Conservation (phyloP, 1,284 basidiomycete species). For the Lentinula novae-zelandiae region DNA sequence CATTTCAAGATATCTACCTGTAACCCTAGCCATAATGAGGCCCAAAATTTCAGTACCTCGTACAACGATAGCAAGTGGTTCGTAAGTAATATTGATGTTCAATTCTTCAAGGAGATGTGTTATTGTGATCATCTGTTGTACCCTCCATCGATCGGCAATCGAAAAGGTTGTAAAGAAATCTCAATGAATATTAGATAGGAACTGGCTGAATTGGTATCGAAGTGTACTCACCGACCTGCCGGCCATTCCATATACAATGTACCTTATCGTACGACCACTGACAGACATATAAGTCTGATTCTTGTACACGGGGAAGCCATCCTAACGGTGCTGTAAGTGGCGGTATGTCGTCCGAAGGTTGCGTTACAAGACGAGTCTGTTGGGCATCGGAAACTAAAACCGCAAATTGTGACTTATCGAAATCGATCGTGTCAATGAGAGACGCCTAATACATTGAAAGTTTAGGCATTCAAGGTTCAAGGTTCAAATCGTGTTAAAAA, state of each 20-base stretch:
- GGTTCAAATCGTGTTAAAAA: no score
- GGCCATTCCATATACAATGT: constrained; percentile 24
- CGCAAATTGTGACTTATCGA: background rate
- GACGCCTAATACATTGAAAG: background rate
- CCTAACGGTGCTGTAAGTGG: background rate
- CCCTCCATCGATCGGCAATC: constrained; percentile 20
- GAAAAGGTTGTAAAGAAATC: constrained; percentile 20
- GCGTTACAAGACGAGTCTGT: background rate
- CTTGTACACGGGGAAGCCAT: constrained; percentile 24
- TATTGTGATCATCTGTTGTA: constrained; percentile 33
- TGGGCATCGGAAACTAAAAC: background rate
- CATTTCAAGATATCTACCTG: constrained; percentile 33
- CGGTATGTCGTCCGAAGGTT: background rate
- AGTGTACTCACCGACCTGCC: constrained; percentile 28
- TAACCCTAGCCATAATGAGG: constrained; percentile 38
- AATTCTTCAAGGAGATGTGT: constrained; percentile 30
- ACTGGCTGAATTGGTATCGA: background rate
- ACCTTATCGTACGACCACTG: constrained; percentile 22
- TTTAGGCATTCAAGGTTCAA: no score
- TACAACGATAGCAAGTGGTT: constrained; percentile 42
- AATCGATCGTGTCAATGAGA: background rate
- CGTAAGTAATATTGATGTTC: constrained; percentile 34
- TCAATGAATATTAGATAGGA: no score
- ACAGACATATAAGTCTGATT: constrained; percentile 33
- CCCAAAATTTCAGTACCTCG: constrained; percentile 35